Evolutionary conservation across 345 rosid species (phyloP), one percentile per base, ranked within the genome.

Genomic region (Turnera subulata): DNA sequence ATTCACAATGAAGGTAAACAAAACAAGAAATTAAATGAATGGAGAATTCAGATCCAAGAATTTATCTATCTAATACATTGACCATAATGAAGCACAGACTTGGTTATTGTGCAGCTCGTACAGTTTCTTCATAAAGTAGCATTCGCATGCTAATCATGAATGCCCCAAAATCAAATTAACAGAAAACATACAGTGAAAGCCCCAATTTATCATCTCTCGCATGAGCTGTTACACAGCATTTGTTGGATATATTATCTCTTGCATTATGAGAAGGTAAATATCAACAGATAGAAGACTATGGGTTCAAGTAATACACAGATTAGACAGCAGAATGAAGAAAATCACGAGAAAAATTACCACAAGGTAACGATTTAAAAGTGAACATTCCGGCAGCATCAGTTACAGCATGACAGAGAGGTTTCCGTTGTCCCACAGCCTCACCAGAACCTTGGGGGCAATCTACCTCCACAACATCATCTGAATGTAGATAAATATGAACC

Each of bases 341-440:
- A 49, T n/a, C 33, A 52, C 42, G n/a, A n/a, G n/a, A n/a, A n/a
- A n/a, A 45, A 61, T 66, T 87, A 91, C 98, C 98, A 38, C 96
- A 91, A 58, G 96, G 95, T 62, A 91, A 51, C 65, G 92, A 81
- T 74, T 86, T 82, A 56, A 91, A 91, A 42, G 71, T 72, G 76
- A 91, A 86, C 67, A 63, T 65, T 63, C 98, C 96, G 54, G 86
- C 83, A 25, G 85, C 85, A 64, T 91, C 87, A 22, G 98, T 81
- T 42, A 83, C 74, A 21, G 85, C 82, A 82, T 86, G 95, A 64
- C 95, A 91, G 47, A 91, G 85, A 69, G 95, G 82, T 73, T 82
- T 85, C 71, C 80, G 72, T 67, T 77, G 72, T 60, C 75, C 85
- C 23, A 71, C 65, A 46, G 70, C 64, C 64, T 69, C 79, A 52